Conservation (phyloP, 805 yeast genomes). For the Myxozyma vanderwaltii region DNA sequence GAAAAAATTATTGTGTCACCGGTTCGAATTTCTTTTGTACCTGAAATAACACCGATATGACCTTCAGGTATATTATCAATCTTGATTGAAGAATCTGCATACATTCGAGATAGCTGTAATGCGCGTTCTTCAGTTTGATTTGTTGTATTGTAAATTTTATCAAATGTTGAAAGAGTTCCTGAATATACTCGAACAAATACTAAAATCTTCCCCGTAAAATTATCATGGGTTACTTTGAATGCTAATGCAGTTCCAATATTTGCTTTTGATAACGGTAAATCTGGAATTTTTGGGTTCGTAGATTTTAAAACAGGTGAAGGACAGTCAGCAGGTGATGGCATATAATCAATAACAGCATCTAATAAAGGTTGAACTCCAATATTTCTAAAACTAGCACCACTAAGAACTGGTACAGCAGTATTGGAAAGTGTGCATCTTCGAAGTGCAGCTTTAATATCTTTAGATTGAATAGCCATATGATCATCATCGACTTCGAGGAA, state of each 20-base stretch:
- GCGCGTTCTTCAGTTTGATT: conserved; percentile 67
- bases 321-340: conserved; percentile 80
- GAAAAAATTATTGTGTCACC: conserved; percentile 79
- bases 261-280: conserved; percentile 8
- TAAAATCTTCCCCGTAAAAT: conserved; percentile 72
- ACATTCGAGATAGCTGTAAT: conserved; percentile 75
- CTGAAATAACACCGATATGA: conserved; percentile 87
- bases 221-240: conserved; percentile 87
- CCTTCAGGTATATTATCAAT: conserved; percentile 68
- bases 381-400: conserved; percentile 91
- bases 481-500: conserved; percentile 74
- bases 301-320: conserved; percentile 40
- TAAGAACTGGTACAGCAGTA: conserved; percentile 72
- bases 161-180: conserved; percentile 67
- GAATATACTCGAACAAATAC: conserved; percentile 86
- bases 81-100: conserved; percentile 82
- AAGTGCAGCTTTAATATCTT: conserved; percentile 59
- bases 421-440: conserved; percentile 61
- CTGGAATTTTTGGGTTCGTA: not conserved
- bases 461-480: conserved; percentile 57
- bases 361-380: conserved; percentile 93
- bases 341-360: conserved; percentile 74
- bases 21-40: conserved; percentile 70
- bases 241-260: conserved; percentile 65
- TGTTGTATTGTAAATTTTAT: conserved; percentile 66